Conservation (phyloP, 1,284 basidiomycete genomes). For the Flammula alnicola region DNA sequence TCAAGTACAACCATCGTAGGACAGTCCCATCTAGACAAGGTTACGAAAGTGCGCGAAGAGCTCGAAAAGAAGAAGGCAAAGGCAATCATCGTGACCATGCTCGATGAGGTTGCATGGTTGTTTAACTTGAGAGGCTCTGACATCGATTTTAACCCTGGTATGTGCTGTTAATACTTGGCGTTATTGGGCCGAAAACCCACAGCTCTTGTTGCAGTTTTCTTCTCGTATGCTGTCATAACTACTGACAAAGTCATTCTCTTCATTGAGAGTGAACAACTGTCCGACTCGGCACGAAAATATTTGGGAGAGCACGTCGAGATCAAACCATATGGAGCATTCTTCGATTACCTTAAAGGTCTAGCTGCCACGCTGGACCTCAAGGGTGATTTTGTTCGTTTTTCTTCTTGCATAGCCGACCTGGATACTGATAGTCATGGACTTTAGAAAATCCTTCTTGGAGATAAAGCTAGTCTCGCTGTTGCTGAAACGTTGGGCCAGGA, state of each 20-base stretch:
- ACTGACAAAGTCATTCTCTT: constrained; percentile 74
- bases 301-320: constrained; percentile 70
- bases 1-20: too few relatives aligned
- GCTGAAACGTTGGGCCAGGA: constrained; percentile 75
- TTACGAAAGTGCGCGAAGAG: constrained; percentile 68
- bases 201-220: constrained; percentile 75
- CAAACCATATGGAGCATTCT: constrained; percentile 74
- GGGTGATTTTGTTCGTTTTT: constrained; percentile 45
- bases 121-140: constrained; percentile 95
- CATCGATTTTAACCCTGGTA: constrained; percentile 87
- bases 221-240: constrained; percentile 87
- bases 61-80: constrained; percentile 67
- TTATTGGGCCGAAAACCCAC: constrained; percentile 3
- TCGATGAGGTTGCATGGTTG: constrained; percentile 93
- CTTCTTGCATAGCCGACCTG: not conserved
- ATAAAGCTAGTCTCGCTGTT: constrained; percentile 80
- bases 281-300: constrained; percentile 58
- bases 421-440: not conserved
- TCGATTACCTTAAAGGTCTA: constrained; percentile 60
- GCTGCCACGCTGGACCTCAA: constrained; percentile 48
- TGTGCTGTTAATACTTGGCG: constrained; percentile 2
- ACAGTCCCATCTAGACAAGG: constrained; percentile 68
- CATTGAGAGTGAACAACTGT: constrained; percentile 69
- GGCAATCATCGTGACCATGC: constrained; percentile 77
- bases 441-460: constrained; percentile 63